Conservation (phyloP, 2,329 filamentous ascomycete species). For the Ophiostoma angusticollis region DNA sequence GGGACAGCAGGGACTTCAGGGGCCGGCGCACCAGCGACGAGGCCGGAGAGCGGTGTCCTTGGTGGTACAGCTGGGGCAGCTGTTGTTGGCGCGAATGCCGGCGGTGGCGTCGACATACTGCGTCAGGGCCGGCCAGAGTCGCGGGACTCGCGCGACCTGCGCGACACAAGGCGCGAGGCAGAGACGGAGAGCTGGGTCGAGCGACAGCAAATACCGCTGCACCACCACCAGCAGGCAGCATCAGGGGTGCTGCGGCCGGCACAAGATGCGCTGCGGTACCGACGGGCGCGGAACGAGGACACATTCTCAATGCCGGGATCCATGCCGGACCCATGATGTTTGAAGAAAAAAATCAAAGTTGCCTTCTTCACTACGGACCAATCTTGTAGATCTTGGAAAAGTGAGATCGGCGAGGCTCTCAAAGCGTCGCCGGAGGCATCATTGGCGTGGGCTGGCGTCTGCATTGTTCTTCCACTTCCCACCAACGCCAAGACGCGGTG, state of each 20-base stretch:
- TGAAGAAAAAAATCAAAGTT: too few relatives aligned
- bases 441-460: constrained; percentile 24
- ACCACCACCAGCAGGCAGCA: constrained; percentile 3
- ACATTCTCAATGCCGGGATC: constrained; percentile 35
- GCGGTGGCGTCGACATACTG: constrained; percentile 1
- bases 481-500: constrained; percentile 18
- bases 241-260: constrained; percentile 8
- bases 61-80: background rate
- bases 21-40: too few relatives aligned
- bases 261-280: constrained; percentile 24
- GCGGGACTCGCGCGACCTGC: constrained; percentile 21
- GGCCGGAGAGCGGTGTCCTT: too few relatives aligned
- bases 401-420: constrained; percentile 17
- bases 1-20: background rate
- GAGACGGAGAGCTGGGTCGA: constrained; percentile 16
- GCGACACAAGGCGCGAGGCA: constrained; percentile 21
- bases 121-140: constrained; percentile 12
- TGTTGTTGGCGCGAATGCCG: background rate
- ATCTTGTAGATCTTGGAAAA: constrained; percentile 15
- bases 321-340: constrained; percentile 25
- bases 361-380: too few relatives aligned
- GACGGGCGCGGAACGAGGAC: constrained; percentile 23
- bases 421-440: constrained; percentile 21
- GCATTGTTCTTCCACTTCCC: constrained; percentile 24
- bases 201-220: constrained; percentile 12